A percentile compares a stretch with the other conserved stretches of the same genome.
These are phyloP conservation scores for Phlyctochytrium bullatum DNA, from an alignment of 192 early-diverging fungal genomes.

Conservation along the genomic window DNA sequence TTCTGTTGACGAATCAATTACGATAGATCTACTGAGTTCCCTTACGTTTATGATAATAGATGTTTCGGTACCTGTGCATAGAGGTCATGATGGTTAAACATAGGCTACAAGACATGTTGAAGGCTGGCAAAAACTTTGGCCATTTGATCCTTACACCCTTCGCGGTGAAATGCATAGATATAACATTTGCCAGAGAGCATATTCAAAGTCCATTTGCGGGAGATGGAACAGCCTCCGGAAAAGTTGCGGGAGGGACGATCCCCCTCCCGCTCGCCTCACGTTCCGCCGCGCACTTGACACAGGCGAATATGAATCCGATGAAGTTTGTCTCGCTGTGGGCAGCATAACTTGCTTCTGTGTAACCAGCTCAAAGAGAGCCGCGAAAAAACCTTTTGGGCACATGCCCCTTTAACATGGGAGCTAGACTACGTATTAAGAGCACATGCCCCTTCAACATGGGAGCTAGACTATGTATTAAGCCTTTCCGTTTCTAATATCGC, in stretches of 20 bases:
- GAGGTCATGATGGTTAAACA: neutral
- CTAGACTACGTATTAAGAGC: too few species aligned
- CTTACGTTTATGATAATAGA: conserved; percentile 95
- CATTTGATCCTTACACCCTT: conserved; percentile 62
- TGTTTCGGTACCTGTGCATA: conserved; percentile 81
- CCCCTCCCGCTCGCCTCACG: neutral
- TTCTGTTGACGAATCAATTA: conserved; percentile 53
- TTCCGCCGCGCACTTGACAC: neutral
- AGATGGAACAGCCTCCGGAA: conserved; percentile 32
- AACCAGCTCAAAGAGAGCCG: too few species aligned
- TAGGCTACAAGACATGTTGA: conserved; percentile 6
- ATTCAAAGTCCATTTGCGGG: conserved; percentile 82
- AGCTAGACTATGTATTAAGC: too few species aligned
- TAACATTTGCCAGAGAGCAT: conserved; percentile 86
- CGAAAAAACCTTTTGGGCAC: too few species aligned
- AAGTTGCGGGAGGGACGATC: neutral
- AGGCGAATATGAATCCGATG: neutral
- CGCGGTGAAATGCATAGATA: conserved; percentile 77
- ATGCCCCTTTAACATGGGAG: too few species aligned
- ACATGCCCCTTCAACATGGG: too few species aligned
- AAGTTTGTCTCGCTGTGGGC: neutral
- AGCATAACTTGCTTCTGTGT: too few species aligned
- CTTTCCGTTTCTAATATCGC: conserved; percentile 43
- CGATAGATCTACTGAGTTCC: neutral
- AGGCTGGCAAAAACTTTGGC: conserved; percentile 6